These are phyloP conservation scores for Oxyria digyna DNA, from an alignment of 148 eudicot genomes.

Conservation along the genomic window DNA sequence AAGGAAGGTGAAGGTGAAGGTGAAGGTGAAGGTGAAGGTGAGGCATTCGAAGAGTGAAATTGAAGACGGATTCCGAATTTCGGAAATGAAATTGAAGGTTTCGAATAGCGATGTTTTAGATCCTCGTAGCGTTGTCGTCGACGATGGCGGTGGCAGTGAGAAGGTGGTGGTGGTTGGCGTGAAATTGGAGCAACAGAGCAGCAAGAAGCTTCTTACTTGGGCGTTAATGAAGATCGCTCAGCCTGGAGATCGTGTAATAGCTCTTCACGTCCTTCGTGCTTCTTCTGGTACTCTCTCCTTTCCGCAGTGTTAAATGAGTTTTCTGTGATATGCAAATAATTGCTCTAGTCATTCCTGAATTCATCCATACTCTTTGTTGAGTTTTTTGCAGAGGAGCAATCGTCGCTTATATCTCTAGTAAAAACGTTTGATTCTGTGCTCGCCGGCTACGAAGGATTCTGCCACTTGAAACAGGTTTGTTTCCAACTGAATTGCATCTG, in stretches of 20 bases:
- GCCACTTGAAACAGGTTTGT: constrained; percentile 55
- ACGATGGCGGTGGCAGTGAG: neutral
- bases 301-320: neutral
- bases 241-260: constrained; percentile 76
- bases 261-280: constrained; percentile 54
- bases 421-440: constrained; percentile 67
- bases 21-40: too few species aligned
- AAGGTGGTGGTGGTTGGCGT: constrained; percentile 64
- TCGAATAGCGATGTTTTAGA: neutral
- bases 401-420: constrained; percentile 46
- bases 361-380: neutral
- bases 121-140: neutral
- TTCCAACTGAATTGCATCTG: neutral
- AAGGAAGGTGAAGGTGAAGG: too few species aligned
- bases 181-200: constrained; percentile 57
- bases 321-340: neutral
- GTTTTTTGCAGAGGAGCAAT: constrained; percentile 29
- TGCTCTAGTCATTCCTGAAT: neutral
- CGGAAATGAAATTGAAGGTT: neutral
- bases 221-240: constrained; percentile 70
- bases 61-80: neutral
- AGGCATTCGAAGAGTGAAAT: neutral
- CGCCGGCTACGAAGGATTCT: constrained; percentile 77
- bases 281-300: neutral
- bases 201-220: constrained; percentile 82